Base-by-base conservation (phyloP, 2,329 filamentous ascomycete species). In the Colletotrichum destructivum region DNA sequence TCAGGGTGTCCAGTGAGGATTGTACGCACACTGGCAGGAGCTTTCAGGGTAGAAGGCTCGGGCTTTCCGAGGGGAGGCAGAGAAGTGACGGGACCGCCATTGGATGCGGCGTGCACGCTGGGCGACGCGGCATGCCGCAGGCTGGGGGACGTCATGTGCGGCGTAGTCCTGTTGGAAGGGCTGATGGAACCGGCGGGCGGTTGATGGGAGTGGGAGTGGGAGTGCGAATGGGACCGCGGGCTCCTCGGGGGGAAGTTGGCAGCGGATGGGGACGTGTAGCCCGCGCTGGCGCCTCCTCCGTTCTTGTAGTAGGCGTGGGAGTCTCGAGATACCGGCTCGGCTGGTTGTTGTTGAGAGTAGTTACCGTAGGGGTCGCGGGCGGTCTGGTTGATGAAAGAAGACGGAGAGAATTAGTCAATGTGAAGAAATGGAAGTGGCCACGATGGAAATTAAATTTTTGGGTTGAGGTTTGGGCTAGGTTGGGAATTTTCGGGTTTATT, bases 61-160 rank as follows among this genome's bases (percentile, higher is more conserved):
- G 81, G 76, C 75, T 83, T 83, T 67, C 79, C 75, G 55, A 81
- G 78, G 21, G 81, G 75, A 31, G 84, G 78, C 70, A 83, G 54
- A 6, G 77, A 78, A 46, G 80, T 75, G 47, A 70, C 47, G 46
- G 82, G 76, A 13, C 77, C 75, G 74, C 84, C 84, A 77, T 86
- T 87, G 38, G 82, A 78, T 23, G 79, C 78, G 44, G 84, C 77
- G 74, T 77, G 81, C 76, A 81, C 78, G 60, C 77, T 80, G 60
- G 82, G 78, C 66, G 81, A 77, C 23, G 82, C 77, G 68, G 83
- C 82, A 79, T 87, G 85, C 76, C 84, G 82, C 75, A 83, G 74
- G 35, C 80, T 83, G 11, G 88, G 88, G 15, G 88, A 89, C 57
- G 84, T 79, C 79, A 87, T 84, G 66, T 80, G 82, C 60, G 81